These are phyloP conservation scores for Allomyces macrogynus DNA, from an alignment of 192 early-diverging fungal species.

Conservation along the genomic window DNA sequence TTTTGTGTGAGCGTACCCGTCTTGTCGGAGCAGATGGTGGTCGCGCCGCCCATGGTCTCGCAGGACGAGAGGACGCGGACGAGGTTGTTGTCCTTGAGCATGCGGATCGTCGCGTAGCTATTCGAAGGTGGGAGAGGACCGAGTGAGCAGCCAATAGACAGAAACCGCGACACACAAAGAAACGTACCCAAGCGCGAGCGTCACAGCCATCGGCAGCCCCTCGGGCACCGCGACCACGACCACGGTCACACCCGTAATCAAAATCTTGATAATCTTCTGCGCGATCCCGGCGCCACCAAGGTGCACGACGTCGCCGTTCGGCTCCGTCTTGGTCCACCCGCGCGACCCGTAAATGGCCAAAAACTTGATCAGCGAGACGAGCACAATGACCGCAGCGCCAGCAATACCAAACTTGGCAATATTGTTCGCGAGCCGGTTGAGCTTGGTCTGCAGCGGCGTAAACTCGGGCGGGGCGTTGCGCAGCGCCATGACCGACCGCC, in stretches of 20 bases:
- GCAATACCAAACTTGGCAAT: slow-evolving; percentile 85
- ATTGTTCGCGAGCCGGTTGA: slow-evolving; percentile 72
- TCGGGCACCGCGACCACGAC: slow-evolving; percentile 71
- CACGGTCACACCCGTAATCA: slow-evolving; percentile 63
- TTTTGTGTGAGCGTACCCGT: slow-evolving; percentile 74
- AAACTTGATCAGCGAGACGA: slow-evolving; percentile 26
- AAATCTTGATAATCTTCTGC: slow-evolving; percentile 39
- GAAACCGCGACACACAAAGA: neutral
- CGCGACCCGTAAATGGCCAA: slow-evolving; percentile 5
- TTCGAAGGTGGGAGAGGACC: neutral
- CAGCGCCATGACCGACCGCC: slow-evolving; percentile 78
- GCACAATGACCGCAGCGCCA: slow-evolving; percentile 61
- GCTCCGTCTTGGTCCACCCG: slow-evolving; percentile 6
- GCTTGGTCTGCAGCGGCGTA: slow-evolving; percentile 83
- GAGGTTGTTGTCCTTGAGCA: slow-evolving; percentile 62
- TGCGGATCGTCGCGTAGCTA: slow-evolving; percentile 7
- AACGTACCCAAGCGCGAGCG: slow-evolving; percentile 51
- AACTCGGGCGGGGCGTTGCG: slow-evolving; percentile 42
- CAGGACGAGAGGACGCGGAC: slow-evolving; percentile 58
- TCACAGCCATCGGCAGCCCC: slow-evolving; percentile 72
- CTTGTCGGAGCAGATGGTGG: slow-evolving; percentile 69
- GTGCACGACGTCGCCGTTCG: slow-evolving; percentile 31
- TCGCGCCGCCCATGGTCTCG: slow-evolving; percentile 70
- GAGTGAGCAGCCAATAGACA: neutral
- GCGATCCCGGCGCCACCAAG: slow-evolving; percentile 33